A percentile compares a stretch with the other conserved stretches of the same genome.
Conservation (phyloP, 129 eudicot species). For the Glebionis coronaria region DNA sequence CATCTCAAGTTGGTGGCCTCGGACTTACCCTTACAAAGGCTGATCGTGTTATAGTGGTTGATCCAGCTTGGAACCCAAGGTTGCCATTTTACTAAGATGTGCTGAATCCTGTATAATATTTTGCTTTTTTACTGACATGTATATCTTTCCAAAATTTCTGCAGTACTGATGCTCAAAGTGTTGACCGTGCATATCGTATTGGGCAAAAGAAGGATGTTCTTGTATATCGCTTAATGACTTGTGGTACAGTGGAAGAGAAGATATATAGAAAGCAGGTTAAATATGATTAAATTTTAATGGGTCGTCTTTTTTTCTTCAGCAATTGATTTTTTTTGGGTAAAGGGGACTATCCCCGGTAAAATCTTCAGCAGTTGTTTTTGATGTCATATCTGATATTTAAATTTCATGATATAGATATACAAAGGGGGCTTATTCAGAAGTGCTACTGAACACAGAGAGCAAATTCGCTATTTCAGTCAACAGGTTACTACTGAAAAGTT, state of each 20-base stretch:
- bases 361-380: conserved; percentile 1
- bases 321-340: conserved; percentile 6
- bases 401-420: conserved; percentile 48
- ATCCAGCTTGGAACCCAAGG: conserved; percentile 99
- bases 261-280: conserved; percentile 90
- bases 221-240: conserved; percentile 95
- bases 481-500: conserved; percentile 43
- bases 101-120: not conserved
- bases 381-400: conserved; percentile 5
- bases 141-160: conserved; percentile 18
- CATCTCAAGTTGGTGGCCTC: conserved; percentile 97
- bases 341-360: no score
- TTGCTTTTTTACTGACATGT: not conserved
- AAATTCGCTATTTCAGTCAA: conserved; percentile 86
- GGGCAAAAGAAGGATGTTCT: conserved; percentile 94
- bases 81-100: conserved; percentile 6
- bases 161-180: conserved; percentile 98
- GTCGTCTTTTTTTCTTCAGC: not conserved
- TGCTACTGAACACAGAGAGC: conserved; percentile 98
- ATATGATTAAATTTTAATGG: not conserved
- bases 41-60: conserved; percentile 96
- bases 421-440: conserved; percentile 96
- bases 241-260: conserved; percentile 95
- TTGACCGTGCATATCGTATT: conserved; percentile 91
- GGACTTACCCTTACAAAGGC: conserved; percentile 97